Conservation (phyloP, 345 rosid genomes). For the Brassica carinata region DNA sequence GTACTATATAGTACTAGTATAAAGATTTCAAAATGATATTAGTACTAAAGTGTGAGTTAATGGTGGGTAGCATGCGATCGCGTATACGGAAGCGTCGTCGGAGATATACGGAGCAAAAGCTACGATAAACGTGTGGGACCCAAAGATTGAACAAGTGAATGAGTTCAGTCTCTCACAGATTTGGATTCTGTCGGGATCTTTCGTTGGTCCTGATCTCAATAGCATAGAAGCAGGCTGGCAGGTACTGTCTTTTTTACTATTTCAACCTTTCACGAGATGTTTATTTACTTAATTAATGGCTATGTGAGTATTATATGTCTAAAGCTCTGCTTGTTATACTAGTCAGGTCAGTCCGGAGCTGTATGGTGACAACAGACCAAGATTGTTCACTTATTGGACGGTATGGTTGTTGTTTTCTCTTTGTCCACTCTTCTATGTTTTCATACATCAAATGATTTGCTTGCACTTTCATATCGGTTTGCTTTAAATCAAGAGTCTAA, state of each 20-base stretch:
- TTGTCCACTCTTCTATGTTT: background rate
- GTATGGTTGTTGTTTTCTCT: conserved; percentile 48
- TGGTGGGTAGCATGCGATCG: conserved; percentile 81
- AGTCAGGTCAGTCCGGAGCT: conserved; percentile 99
- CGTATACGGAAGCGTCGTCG: conserved; percentile 70
- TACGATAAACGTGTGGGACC: conserved; percentile 97
- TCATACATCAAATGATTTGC: background rate
- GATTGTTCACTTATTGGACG: conserved; percentile 98
- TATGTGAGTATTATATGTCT: conserved; percentile 28
- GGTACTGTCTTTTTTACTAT: conserved; percentile 49
- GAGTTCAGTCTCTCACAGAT: conserved; percentile 98
- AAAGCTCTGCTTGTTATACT: conserved; percentile 73
- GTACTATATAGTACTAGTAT: background rate
- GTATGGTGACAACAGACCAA: conserved; percentile 93
- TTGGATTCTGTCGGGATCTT: conserved; percentile 94
- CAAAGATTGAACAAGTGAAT: conserved; percentile 72
- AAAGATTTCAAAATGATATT: background rate
- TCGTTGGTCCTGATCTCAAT: conserved; percentile 95
- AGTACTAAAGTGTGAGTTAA: background rate
- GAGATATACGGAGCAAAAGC: conserved; percentile 87
- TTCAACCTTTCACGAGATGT: background rate
- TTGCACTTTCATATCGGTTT: conserved; percentile 1
- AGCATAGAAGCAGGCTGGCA: conserved; percentile 99
- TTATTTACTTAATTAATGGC: background rate
- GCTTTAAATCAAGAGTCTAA: background rate